Evolutionary conservation across 768 basidiomycete species (phyloP).

Genomic region (Pleurotus citrinopileatus): DNA sequence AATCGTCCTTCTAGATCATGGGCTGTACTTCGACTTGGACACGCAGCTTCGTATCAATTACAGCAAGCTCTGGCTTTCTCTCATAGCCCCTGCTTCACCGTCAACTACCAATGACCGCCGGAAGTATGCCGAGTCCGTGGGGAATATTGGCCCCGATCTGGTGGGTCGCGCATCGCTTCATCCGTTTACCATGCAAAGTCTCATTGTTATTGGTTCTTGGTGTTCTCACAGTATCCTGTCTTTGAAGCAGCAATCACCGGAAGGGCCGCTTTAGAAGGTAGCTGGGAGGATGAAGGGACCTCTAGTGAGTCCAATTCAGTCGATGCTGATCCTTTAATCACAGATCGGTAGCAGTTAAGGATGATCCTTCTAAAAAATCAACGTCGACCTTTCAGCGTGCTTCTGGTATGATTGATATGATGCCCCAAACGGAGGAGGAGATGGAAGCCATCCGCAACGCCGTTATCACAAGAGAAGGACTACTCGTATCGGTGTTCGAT

Average conservation of each 20-base stretch:
- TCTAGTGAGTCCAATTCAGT: constrained; percentile 8
- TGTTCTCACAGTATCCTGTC: constrained; percentile 69
- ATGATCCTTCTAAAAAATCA: constrained; percentile 3
- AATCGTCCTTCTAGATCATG: constrained; percentile 92
- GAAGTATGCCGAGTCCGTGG: constrained; percentile 88
- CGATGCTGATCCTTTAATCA: neutral
- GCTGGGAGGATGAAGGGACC: constrained; percentile 43
- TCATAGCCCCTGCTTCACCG: constrained; percentile 73
- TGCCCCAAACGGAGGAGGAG: constrained; percentile 72
- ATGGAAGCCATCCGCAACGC: constrained; percentile 80
- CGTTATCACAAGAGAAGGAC: constrained; percentile 77
- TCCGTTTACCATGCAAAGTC: neutral
- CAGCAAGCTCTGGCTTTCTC: constrained; percentile 85
- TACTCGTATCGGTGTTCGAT: constrained; percentile 83
- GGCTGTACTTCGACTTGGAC: constrained; percentile 90
- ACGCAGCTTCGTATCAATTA: constrained; percentile 78
- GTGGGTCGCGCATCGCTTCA: constrained; percentile 38
- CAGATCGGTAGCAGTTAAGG: neutral
- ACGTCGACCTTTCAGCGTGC: constrained; percentile 51
- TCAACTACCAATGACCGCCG: constrained; percentile 63
- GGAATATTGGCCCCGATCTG: constrained; percentile 85
- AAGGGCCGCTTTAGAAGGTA: constrained; percentile 66
- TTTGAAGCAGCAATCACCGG: constrained; percentile 96
- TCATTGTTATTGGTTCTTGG: neutral
- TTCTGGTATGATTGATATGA: constrained; percentile 73